phyloP scores from a whole-genome alignment of 2,329 filamentous ascomycete species.

The Purpureocillium lavendulum region DNA sequence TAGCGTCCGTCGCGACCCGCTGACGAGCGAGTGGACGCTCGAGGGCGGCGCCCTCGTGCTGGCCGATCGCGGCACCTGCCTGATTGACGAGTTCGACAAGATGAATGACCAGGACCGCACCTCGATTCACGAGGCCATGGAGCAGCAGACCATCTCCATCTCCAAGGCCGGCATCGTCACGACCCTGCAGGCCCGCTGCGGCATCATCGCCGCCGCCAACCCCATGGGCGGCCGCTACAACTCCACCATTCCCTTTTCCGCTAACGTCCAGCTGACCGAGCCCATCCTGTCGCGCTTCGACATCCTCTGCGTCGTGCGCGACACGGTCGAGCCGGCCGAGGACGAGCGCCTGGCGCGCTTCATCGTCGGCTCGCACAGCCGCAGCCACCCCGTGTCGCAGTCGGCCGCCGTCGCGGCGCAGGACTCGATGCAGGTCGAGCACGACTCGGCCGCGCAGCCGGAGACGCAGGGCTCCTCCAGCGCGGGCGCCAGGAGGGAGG shows the following conservation, averaged over 20 bases:
- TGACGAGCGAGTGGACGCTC: conserved; percentile 95
- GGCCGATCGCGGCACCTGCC: conserved; percentile 86
- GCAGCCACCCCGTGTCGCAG: conserved; percentile 67
- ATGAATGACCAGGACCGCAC: conserved; percentile 99
- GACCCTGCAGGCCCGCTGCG: conserved; percentile 89
- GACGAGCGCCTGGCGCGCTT: conserved; percentile 92
- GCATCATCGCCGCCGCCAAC: conserved; percentile 94
- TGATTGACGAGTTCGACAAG: conserved; percentile 99
- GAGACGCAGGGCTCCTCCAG: conserved; percentile 24
- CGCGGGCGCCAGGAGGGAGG: conserved; percentile 25
- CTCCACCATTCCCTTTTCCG: conserved; percentile 86
- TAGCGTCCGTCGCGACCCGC: conserved; percentile 86
- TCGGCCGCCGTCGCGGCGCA: conserved; percentile 18
- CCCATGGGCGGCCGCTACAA: conserved; percentile 96
- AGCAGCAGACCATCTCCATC: conserved; percentile 98
- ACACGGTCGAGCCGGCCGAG: conserved; percentile 85
- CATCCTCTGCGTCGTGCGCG: conserved; percentile 89
- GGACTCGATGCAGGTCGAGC: conserved; percentile 56
- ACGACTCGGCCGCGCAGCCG: conserved; percentile 37
- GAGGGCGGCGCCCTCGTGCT: conserved; percentile 94
- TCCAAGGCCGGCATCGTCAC: conserved; percentile 98
- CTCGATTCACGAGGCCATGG: conserved; percentile 99
- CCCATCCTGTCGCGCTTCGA: conserved; percentile 98
- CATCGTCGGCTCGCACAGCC: conserved; percentile 87
- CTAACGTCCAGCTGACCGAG: conserved; percentile 95